phyloP scores from a whole-genome alignment of 768 basidiomycete species.

The Chalciporus sphaerocephalus region DNA sequence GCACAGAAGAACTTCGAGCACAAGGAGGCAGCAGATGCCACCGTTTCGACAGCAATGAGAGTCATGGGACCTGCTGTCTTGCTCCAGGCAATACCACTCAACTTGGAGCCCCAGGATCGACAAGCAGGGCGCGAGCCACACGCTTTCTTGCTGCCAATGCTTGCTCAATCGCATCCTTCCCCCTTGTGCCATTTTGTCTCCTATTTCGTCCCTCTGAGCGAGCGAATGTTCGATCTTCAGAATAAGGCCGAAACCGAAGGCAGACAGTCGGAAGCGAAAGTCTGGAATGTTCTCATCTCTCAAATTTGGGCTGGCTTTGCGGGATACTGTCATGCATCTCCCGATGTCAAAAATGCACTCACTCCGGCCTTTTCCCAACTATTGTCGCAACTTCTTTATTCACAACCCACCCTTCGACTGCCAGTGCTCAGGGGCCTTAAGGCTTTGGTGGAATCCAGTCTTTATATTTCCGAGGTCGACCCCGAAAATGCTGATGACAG shows the following conservation, averaged over 20 bases:
- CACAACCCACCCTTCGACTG: constrained; percentile 77
- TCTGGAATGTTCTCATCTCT: constrained; percentile 89
- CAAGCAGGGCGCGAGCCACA: constrained; percentile 75
- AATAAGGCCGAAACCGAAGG: constrained; percentile 71
- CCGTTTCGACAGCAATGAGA: constrained; percentile 76
- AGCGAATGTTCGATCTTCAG: constrained; percentile 86
- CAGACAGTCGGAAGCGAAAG: constrained; percentile 81
- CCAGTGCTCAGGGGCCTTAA: constrained; percentile 80
- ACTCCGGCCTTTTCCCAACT: constrained; percentile 77
- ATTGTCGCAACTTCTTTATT: constrained; percentile 90
- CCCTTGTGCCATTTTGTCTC: constrained; percentile 80
- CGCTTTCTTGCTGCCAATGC: constrained; percentile 87
- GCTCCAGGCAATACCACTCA: constrained; percentile 72
- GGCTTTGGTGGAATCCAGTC: constrained; percentile 76
- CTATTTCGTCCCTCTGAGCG: constrained; percentile 91
- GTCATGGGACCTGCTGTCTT: constrained; percentile 82
- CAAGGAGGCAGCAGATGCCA: constrained; percentile 81
- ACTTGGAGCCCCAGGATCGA: constrained; percentile 74
- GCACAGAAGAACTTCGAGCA: constrained; percentile 81
- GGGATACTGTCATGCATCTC: constrained; percentile 81
- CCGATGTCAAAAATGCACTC: constrained; percentile 75
- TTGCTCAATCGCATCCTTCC: constrained; percentile 76
- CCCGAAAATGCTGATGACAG: constrained; percentile 28
- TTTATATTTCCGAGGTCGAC: constrained; percentile 41
- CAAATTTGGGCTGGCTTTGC: constrained; percentile 92